A percentile compares a stretch with the other conserved stretches of the same genome.
Evolutionary conservation across 352 stramenopile species (phyloP).

Genomic region (Saprolegnia diclina): DNA sequence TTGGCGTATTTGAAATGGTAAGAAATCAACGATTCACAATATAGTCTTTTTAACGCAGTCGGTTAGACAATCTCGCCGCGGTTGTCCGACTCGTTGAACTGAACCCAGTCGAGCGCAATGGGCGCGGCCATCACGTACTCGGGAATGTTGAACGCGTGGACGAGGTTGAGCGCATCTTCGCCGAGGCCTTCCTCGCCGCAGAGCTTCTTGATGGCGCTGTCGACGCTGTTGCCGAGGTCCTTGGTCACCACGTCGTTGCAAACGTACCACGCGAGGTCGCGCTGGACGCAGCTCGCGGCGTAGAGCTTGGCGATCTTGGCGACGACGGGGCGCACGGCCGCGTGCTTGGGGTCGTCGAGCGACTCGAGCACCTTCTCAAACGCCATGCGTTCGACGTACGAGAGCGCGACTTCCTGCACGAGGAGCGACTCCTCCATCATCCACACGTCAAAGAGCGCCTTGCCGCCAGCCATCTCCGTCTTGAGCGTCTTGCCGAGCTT

Average conservation of each 20-base stretch:
- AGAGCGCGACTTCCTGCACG: constrained; percentile 21
- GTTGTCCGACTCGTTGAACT: constrained; percentile 28
- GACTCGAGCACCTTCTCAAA: constrained; percentile 18
- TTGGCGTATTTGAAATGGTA: no score
- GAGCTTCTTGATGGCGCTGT: constrained; percentile 17
- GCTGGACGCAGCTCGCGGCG: constrained; percentile 19
- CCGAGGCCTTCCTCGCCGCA: constrained; percentile 22
- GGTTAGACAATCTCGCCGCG: constrained; percentile 25
- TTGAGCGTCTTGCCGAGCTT: constrained; percentile 27
- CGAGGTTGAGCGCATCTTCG: constrained; percentile 23
- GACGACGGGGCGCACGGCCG: constrained; percentile 2
- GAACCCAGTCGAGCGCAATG: constrained; percentile 26
- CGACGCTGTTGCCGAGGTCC: constrained; percentile 22
- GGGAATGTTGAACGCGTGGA: constrained; percentile 25
- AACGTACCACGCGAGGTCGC: constrained; percentile 25
- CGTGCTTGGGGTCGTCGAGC: constrained; percentile 20
- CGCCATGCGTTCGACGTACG: constrained; percentile 22
- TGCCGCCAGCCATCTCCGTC: constrained; percentile 20
- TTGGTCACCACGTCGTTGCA: constrained; percentile 20
- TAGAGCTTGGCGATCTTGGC: constrained; percentile 25
- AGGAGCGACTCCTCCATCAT: constrained; percentile 22
- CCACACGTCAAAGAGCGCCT: constrained; percentile 26
- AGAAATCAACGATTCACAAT: neutral
- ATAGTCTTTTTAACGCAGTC: neutral
- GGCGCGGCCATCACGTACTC: constrained; percentile 25